Percentiles rank a stretch among this genome's conserved stretches.
Conservation (phyloP, 495 filamentous ascomycete genomes). For the Podospora pseudoanserina region DNA sequence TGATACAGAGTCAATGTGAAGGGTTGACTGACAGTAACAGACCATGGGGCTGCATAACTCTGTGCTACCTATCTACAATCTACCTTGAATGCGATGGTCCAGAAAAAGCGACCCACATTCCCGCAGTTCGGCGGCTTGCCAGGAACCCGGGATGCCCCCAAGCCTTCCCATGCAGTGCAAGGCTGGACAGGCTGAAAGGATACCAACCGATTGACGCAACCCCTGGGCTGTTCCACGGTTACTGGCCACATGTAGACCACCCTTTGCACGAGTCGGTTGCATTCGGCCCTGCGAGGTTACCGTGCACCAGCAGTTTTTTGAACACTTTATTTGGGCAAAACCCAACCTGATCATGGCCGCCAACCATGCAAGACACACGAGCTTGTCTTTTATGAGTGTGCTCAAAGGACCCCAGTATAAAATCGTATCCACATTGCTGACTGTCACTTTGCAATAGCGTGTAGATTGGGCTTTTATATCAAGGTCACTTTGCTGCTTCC, state of each 20-base stretch:
- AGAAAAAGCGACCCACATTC: background rate
- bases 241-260: background rate
- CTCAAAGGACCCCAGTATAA: background rate
- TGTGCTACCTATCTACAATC: background rate
- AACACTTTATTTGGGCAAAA: background rate
- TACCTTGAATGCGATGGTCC: background rate
- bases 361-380: background rate
- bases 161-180: slow-evolving; percentile 1
- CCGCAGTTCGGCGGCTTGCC: slow-evolving; percentile 20
- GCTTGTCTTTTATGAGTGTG: background rate
- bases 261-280: background rate
- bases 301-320: background rate
- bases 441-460: background rate
- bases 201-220: background rate
- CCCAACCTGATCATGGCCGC: background rate
- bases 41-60: background rate
- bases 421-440: background rate
- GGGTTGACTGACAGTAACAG: slow-evolving; percentile 6
- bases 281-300: background rate
- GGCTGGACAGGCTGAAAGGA: slow-evolving; percentile 10
- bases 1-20: background rate
- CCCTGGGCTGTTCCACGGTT: slow-evolving; percentile 4
- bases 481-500: background rate
- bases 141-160: slow-evolving; percentile 30
- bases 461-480: background rate